Percentiles rank a stretch among this genome's conserved stretches.
These are phyloP conservation scores for Tripterygium wilfordii DNA, from an alignment of 177 flowering plant species.

Conservation along the genomic window DNA sequence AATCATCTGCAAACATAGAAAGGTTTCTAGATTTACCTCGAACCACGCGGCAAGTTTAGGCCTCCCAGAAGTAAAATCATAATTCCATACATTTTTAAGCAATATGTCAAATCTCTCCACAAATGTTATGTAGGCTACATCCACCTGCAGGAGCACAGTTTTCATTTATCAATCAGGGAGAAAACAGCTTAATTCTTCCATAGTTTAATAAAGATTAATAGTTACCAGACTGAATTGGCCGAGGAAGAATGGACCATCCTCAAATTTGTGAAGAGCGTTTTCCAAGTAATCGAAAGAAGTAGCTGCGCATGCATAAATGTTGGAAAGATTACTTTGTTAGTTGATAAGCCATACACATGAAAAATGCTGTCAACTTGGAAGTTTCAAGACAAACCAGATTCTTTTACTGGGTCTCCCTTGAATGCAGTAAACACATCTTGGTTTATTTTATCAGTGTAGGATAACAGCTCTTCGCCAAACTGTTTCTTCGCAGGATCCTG, in stretches of 20 bases:
- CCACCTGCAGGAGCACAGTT: no score
- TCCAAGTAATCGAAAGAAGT: slow-evolving; percentile 62
- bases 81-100: no score
- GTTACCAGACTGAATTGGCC: slow-evolving; percentile 73
- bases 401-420: slow-evolving; percentile 29
- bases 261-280: slow-evolving; percentile 65
- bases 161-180: not conserved
- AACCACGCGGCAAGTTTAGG: no score
- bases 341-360: not conserved
- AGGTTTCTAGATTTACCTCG: no score
- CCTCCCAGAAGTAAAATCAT: no score
- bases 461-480: slow-evolving; percentile 29
- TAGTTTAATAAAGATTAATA: not conserved
- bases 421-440: slow-evolving; percentile 16
- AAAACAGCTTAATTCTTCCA: not conserved
- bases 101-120: no score
- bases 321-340: not conserved
- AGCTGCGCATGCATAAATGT: no score
- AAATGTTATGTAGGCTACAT: no score
- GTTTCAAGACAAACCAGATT: slow-evolving; percentile 27
- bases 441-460: slow-evolving; percentile 31
- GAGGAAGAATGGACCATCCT: slow-evolving; percentile 85
- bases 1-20: no score
- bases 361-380: not conserved
- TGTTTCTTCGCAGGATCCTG: slow-evolving; percentile 46